Base-by-base conservation (phyloP, 805 yeast species). In the Candida saitoana region DNA sequence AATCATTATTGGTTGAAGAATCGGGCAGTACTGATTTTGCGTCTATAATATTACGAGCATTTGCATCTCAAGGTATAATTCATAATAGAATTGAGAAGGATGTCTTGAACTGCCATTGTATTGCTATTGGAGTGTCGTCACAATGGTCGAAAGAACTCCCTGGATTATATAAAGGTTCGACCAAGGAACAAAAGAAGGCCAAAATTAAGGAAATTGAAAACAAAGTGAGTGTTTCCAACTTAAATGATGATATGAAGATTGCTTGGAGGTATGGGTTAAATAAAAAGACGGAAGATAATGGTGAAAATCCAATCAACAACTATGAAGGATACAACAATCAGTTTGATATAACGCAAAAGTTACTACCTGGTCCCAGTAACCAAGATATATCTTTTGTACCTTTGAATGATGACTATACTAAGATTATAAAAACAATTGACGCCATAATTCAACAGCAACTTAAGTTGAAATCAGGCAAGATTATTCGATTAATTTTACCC, bases 221-320 rank as follows among this genome's bases (percentile, higher is more conserved):
- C 9, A 78, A 81, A 51, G 55, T 87, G 4, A 80, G 86, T 43
- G 91, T 85, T 3, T 77, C 82, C 22, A 86, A 86, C 55, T 56
- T 84, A 52, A 44, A 39, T 46, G 31, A 45, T 30, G 87, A 83
- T 49, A 67, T 90, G 73, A 86, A 82, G 56, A 90, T 90, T 50
- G 97, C 98, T 1, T 90, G 98, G 98, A 76, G 97, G 54, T 90
- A 90, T 55, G 93, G 91, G 0, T 52, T 74, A 38, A 51, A 55
- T 40, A 58, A 55, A 49, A 50, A 54, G 44, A 31, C 48, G 36
- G 42, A 46, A 5, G 63, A 51, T 4, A 36, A 34, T n/a, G 34
- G 40, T 5, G 47, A 47, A 5, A 8, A 36, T 5, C 31, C 32
- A n/a, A 18, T 29, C 5, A 42, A 40, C 18, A 57, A 62, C 2